These are phyloP conservation scores for Leccinum subgranulosum DNA, from an alignment of 768 basidiomycete genomes.

Conservation along the genomic window DNA sequence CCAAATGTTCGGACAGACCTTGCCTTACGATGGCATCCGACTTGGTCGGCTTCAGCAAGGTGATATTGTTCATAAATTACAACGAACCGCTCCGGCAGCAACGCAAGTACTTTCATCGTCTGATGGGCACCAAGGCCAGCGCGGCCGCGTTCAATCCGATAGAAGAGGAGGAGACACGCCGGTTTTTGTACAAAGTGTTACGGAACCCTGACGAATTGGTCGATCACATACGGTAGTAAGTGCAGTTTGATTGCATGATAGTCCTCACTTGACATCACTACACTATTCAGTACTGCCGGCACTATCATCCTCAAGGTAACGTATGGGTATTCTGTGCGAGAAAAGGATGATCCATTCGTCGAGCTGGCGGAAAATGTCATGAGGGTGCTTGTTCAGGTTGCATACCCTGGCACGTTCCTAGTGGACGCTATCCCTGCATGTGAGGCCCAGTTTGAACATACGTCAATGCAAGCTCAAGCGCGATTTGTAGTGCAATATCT, in stretches of 20 bases:
- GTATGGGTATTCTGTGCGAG: constrained; percentile 39
- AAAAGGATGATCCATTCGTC: constrained; percentile 36
- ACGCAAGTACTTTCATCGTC: constrained; percentile 11
- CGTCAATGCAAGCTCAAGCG: not conserved
- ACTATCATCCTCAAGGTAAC: constrained; percentile 36
- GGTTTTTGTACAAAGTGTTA: constrained; percentile 18
- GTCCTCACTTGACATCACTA: not conserved
- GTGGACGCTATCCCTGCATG: constrained; percentile 23
- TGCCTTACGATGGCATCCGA: constrained; percentile 17
- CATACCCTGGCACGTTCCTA: constrained; percentile 13
- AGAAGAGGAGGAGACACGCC: constrained; percentile 15
- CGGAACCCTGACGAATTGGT: constrained; percentile 14
- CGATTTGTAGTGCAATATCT: constrained; percentile 23
- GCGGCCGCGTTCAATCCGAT: constrained; percentile 12
- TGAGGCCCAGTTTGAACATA: not conserved
- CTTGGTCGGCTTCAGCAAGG: constrained; percentile 13
- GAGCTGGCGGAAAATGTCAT: constrained; percentile 25
- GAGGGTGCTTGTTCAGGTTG: constrained; percentile 6
- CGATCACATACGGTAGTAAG: constrained; percentile 23
- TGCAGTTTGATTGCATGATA: not conserved
- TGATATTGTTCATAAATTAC: constrained; percentile 5
- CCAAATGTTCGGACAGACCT: constrained; percentile 44
- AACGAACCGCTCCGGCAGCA: constrained; percentile 9
- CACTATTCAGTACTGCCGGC: constrained; percentile 7
- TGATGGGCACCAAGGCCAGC: constrained; percentile 12